phyloP scores from a whole-genome alignment of 257 asterid genomes.

The Solanum sejunctum region DNA sequence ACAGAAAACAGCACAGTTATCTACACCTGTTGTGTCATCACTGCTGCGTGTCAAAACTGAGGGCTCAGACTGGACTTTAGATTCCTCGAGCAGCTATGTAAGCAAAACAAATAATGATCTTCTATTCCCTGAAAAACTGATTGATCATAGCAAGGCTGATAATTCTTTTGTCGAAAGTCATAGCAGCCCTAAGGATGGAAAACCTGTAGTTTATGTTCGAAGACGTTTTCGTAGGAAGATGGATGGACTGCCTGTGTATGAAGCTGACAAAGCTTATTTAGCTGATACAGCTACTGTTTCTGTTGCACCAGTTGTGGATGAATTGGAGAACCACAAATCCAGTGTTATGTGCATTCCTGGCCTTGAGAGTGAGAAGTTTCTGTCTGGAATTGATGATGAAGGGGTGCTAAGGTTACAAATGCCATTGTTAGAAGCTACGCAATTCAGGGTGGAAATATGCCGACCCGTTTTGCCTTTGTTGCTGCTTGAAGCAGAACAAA shows the following conservation, averaged over 20 bases:
- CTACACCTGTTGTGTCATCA: conserved; percentile 25
- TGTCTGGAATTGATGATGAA: conserved; percentile 33
- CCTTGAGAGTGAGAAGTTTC: conserved; percentile 10
- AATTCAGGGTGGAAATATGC: conserved; percentile 31
- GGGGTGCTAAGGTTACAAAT: conserved; percentile 30
- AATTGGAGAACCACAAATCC: conserved; percentile 6
- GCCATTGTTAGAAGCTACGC: conserved; percentile 21
- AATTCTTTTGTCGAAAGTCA: conserved; percentile 22
- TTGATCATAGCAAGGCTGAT: conserved; percentile 16
- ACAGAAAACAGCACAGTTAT: conserved; percentile 26
- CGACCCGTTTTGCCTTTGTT: conserved; percentile 27
- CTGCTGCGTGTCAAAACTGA: conserved; percentile 25
- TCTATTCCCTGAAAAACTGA: conserved; percentile 20
- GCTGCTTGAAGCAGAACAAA: conserved; percentile 14
- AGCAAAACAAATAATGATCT: conserved; percentile 20
- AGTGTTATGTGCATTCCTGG: not conserved
- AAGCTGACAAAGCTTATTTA: conserved; percentile 24
- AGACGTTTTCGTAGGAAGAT: conserved; percentile 36
- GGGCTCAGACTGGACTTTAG: conserved; percentile 16
- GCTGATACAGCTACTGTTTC: conserved; percentile 7
- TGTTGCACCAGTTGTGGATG: conserved; percentile 6
- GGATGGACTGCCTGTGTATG: conserved; percentile 15
- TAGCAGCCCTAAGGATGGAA: conserved; percentile 17
- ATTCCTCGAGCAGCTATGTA: conserved; percentile 15
- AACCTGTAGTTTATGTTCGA: conserved; percentile 57